Base-by-base conservation (phyloP, 2,329 filamentous ascomycete genomes). In the Monosporascus sp. region DNA sequence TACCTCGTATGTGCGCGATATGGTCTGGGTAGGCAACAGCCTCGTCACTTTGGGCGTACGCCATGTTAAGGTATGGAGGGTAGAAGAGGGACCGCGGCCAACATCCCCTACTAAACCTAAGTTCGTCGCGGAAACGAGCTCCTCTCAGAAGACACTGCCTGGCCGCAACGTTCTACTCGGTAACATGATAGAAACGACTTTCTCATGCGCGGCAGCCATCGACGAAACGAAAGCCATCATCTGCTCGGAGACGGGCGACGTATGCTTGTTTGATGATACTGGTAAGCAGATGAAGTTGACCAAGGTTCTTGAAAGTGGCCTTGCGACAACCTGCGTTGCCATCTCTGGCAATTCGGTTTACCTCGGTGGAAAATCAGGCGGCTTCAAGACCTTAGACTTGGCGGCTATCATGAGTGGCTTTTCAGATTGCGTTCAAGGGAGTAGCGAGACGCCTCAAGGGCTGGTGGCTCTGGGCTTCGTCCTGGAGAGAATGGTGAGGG, bases 21-120 rank as follows among this genome's bases (percentile, higher is more conserved):
- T 99, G 83, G 80, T 88, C 41, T 99, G 94, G 93, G 83, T 97
- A 70, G 92, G 92, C 11, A 87, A 80, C 60, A 88, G 74, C 60
- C 78, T 99, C 50, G 77, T 99, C 54, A 97, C 93, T 56, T 83
- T 94, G 24, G 94, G 94, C 15, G 88, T 94, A 49, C 84, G 94
- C 25, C 93, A 97, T 72, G 84, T 97, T 68, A 97, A 97, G 70
- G 82, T 95, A 49, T 99, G 94, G 94, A 86, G 87, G 60, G 80
- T 94, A 11, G 89, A 94, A 37, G 90, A 93, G 25, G 72, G 11
- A 18, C 17, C 63, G 64, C 52, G 75, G 43, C 72, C 77, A 18
- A 72, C 73, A 5, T 87, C 87, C 22, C 87, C 88, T 1, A 75
- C 79, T 8, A 90, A 89, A 65, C 70, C 80, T 64, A 82, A 79